A percentile compares a stretch with the other conserved stretches of the same genome.
Evolutionary conservation across 2,329 filamentous ascomycete species (phyloP).

Genomic region (Cladosporium sp.): DNA sequence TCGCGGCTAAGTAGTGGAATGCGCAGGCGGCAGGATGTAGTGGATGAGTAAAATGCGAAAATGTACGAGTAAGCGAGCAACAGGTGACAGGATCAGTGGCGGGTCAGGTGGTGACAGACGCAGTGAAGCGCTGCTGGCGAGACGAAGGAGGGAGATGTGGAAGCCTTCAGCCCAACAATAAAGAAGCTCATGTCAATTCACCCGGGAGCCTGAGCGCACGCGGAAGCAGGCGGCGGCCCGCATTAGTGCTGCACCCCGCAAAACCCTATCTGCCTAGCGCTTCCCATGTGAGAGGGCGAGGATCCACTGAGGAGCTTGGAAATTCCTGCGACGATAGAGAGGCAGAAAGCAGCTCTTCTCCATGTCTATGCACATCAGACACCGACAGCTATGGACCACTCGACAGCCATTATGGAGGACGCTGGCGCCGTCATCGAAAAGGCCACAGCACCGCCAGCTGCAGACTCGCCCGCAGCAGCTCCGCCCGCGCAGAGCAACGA

Average conservation of each 20-base stretch:
- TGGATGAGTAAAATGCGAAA: no score
- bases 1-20: neutral
- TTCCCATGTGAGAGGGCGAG: neutral
- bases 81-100: neutral
- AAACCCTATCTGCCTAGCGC: neutral
- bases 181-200: neutral
- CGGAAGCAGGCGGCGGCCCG: neutral
- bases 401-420: constrained; percentile 29
- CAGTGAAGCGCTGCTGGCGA: constrained; percentile 29
- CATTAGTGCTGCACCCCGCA: neutral
- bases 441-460: constrained; percentile 13
- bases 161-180: neutral
- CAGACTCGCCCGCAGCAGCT: neutral
- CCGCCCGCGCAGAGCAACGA: neutral
- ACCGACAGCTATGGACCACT: constrained; percentile 28
- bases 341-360: neutral
- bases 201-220: neutral
- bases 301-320: constrained; percentile 10
- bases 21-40: no score
- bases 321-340: constrained; percentile 7
- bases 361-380: constrained; percentile 16
- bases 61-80: neutral
- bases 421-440: constrained; percentile 21
- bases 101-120: constrained; percentile 17
- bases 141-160: constrained; percentile 10